Base-by-base conservation (phyloP, 108 stramenopile species). In the Fragilaria crotonensis region DNA sequence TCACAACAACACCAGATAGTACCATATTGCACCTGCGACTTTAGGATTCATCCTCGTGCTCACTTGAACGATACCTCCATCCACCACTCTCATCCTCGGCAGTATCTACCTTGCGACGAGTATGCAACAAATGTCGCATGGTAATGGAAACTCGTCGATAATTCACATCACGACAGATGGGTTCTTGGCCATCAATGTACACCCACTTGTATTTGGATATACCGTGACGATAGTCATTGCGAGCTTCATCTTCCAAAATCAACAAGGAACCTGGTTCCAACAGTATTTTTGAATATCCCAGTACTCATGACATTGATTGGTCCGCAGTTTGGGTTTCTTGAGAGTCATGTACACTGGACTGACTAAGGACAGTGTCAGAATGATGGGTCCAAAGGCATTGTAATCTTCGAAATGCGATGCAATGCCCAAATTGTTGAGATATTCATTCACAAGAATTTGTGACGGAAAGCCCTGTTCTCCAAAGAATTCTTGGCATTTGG, bases 401-500 rank as follows among this genome's bases (percentile, higher is more conserved):
- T 56, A 49, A 0, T 64, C 64, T 56, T 64, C 64, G 48, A 64
- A 64, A 31, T 64, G 64, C 18, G 50, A 52, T 27, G 64, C 64
- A 48, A 64, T 64, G 22, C 64, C 64, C 46, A 64, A 32, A 27
- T 55, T 64, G 55, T 64, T 64, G 23, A 28, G 55, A 48, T 64
- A 64, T 30, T 64, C 64, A 45, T 64, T 64, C 45, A 64, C 29
- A 23, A 64, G 29, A 48, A 64, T 33, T 19, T 64, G 64, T 3
- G 64, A 52, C 1, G 64, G 64, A 11, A 46, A 25, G 18, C 30
- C 62, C 0, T 41, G 25, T 1, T 22, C 22, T 33, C 33, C 52
- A 41, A 52, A 59, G 23, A 59, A 46, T 3, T 22, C 25, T 45
- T 19, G 14, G 4, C 45, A 59, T 46, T 30, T 26, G 18, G 33